Conservation (phyloP, 495 filamentous ascomycete genomes). For the Astrothelium subdiscretum region DNA sequence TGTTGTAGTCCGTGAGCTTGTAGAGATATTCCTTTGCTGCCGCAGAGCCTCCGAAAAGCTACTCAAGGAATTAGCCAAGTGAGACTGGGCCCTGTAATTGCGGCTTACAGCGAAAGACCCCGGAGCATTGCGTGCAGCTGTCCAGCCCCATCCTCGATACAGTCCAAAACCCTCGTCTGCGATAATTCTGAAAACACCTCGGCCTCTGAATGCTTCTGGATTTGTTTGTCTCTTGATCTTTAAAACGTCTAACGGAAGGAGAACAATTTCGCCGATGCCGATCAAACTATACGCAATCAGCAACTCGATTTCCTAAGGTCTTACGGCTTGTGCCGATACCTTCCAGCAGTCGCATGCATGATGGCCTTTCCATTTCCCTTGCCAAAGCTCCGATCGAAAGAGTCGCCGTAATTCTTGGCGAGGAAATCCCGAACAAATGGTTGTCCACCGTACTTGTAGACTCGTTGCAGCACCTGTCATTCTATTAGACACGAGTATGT, state of each 20-base stretch:
- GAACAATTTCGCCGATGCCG: conserved; percentile 91
- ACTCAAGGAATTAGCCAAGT: not conserved
- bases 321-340: conserved; percentile 34
- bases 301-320: not conserved
- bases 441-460: conserved; percentile 99
- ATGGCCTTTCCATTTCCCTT: conserved; percentile 97
- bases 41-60: conserved; percentile 98
- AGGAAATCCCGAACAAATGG: conserved; percentile 91
- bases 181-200: conserved; percentile 81
- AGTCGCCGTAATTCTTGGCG: conserved; percentile 60
- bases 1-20: conserved; percentile 81
- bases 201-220: conserved; percentile 91
- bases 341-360: conserved; percentile 92
- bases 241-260: conserved; percentile 89
- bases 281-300: conserved; percentile 52
- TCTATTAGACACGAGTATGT: not conserved
- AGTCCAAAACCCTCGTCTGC: conserved; percentile 90
- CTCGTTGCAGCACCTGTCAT: conserved; percentile 66
- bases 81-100: conserved; percentile 7
- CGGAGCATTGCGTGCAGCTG: conserved; percentile 90
- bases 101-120: conserved; percentile 85
- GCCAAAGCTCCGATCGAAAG: conserved; percentile 83
- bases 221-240: conserved; percentile 99
- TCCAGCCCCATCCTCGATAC: conserved; percentile 96
- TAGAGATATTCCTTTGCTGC: conserved; percentile 96